Percentiles rank a stretch among this genome's conserved stretches.
Evolutionary conservation across 257 asterid genomes (phyloP).

Genomic region (Penstemon newberryi): DNA sequence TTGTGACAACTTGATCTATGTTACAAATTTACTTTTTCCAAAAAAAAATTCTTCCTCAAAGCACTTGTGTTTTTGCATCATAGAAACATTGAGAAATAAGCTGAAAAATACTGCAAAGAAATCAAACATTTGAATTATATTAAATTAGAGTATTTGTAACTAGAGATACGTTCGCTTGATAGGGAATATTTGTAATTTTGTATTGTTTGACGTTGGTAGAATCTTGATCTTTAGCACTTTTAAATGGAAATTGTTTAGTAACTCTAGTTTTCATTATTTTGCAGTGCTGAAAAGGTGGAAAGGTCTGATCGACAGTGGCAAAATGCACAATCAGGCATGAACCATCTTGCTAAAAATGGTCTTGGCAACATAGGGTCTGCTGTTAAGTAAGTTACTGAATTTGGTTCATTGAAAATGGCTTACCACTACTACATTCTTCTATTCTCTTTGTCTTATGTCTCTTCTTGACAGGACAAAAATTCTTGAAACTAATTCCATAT

Average conservation of each 20-base stretch:
- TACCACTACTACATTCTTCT: constrained; percentile 2
- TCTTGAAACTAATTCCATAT: constrained; percentile 42
- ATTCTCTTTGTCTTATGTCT: not conserved
- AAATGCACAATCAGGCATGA: constrained; percentile 39
- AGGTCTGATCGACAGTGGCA: constrained; percentile 50
- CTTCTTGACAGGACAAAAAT: constrained; percentile 45
- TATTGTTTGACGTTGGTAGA: not conserved
- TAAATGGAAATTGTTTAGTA: not conserved
- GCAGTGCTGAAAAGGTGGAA: constrained; percentile 54
- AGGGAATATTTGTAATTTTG: not conserved
- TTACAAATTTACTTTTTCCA: too few relatives aligned
- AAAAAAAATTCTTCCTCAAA: too few relatives aligned
- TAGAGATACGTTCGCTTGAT: not conserved
- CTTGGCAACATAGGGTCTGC: constrained; percentile 43
- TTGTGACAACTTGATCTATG: not conserved
- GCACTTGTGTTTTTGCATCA: not conserved
- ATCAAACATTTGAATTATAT: not conserved
- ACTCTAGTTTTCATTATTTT: constrained; percentile 12
- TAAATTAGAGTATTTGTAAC: not conserved
- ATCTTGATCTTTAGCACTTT: not conserved
- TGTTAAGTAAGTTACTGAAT: constrained; percentile 47
- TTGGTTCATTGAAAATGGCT: constrained; percentile 5
- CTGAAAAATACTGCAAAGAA: not conserved
- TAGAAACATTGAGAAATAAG: not conserved
- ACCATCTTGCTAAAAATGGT: constrained; percentile 36